A percentile compares a stretch with the other conserved stretches of the same genome.
Conservation (phyloP, 345 rosid genomes). For the Populus alba region DNA sequence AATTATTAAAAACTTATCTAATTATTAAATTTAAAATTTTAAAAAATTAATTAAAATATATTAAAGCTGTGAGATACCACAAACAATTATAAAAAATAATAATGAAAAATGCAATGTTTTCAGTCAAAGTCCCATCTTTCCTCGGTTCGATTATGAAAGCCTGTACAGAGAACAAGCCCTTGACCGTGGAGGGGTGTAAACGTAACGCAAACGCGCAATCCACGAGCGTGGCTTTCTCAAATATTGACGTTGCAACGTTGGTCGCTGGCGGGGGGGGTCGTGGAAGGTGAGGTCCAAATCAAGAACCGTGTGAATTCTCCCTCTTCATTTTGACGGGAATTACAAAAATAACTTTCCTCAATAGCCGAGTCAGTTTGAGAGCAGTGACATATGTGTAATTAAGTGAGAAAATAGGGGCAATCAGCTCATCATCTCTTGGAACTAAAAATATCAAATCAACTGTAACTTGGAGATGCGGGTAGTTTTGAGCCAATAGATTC, state of each 20-base stretch:
- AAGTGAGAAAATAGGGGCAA: not conserved
- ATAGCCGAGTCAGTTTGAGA: not conserved
- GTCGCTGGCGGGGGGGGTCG: constrained; percentile 21
- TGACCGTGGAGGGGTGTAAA: constrained; percentile 8
- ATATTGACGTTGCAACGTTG: constrained; percentile 14
- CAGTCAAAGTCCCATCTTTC: not conserved
- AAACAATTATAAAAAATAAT: not conserved
- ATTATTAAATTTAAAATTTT: no score
- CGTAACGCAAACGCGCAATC: constrained; percentile 44
- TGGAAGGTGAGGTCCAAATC: not conserved
- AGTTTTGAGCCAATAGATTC: constrained; percentile 45
- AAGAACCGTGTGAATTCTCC: not conserved
- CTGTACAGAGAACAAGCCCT: not conserved
- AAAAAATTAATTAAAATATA: no score
- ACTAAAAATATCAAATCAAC: not conserved
- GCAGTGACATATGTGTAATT: constrained; percentile 15
- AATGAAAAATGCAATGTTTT: not conserved
- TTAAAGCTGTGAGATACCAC: no score
- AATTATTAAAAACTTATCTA: no score
- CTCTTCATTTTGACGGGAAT: not conserved
- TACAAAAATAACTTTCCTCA: not conserved
- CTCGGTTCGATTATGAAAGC: not conserved
- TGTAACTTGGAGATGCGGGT: constrained; percentile 17
- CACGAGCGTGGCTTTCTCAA: constrained; percentile 30
- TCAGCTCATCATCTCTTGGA: not conserved